Percentiles rank a stretch among this genome's conserved stretches.
phyloP scores from a whole-genome alignment of 805 yeast species.

The Candida stauntonica region DNA sequence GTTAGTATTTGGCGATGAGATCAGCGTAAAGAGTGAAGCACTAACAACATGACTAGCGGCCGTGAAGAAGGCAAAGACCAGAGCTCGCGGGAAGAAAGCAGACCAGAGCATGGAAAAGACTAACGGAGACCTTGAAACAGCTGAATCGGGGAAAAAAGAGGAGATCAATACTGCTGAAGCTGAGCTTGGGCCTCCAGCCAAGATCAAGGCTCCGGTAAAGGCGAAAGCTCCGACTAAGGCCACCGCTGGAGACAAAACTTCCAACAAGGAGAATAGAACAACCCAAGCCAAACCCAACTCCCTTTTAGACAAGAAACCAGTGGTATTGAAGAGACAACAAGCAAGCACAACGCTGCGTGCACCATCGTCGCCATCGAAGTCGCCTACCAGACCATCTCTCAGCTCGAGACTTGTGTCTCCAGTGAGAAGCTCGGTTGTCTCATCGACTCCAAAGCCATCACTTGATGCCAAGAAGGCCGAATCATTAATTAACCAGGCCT shows the following conservation, averaged over 20 bases:
- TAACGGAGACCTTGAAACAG: background rate
- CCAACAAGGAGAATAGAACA: background rate
- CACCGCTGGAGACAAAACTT: background rate
- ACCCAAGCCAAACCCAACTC: no score
- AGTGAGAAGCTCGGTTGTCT: slow-evolving; percentile 12
- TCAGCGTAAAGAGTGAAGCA: no score
- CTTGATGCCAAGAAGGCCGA: slow-evolving; percentile 15
- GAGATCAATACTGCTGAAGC: background rate
- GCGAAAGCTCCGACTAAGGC: background rate
- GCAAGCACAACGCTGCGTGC: slow-evolving; percentile 3
- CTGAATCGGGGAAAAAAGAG: background rate
- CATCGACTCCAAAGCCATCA: slow-evolving; percentile 1
- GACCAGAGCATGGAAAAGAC: no score
- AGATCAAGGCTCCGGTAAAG: background rate
- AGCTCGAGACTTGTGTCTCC: slow-evolving; percentile 23
- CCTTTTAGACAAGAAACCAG: background rate
- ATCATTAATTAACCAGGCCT: slow-evolving; percentile 14
- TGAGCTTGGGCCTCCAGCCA: no score
- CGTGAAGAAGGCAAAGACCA: background rate
- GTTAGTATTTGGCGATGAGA: no score
- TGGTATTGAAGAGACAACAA: background rate
- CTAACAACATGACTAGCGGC: background rate
- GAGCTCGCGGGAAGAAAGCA: background rate
- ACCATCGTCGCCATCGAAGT: slow-evolving; percentile 6
- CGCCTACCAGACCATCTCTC: slow-evolving; percentile 1